phyloP scores from a whole-genome alignment of 805 yeast genomes.

The Myxozyma neglecta region DNA sequence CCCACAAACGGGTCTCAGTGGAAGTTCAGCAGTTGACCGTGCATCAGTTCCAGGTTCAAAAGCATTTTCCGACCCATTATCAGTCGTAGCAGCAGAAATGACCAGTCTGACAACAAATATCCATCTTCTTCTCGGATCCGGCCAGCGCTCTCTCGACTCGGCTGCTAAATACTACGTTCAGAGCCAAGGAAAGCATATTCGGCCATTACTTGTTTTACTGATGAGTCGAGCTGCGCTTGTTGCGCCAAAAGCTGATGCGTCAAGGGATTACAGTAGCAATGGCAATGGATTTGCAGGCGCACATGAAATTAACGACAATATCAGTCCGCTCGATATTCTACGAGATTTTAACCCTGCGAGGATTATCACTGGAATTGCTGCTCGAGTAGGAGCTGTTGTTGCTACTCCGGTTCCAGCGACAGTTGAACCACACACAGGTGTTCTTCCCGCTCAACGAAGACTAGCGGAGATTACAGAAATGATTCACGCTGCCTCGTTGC shows the following conservation, averaged over 20 bases:
- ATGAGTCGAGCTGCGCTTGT: constrained; percentile 72
- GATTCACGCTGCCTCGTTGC: constrained; percentile 94
- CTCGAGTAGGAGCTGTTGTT: constrained; percentile 6
- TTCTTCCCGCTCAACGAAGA: constrained; percentile 90
- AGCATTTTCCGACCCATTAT: constrained; percentile 65
- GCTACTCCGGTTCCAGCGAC: constrained; percentile 1
- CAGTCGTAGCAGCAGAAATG: constrained; percentile 92
- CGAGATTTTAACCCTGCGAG: constrained; percentile 79
- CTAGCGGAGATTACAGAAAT: constrained; percentile 96
- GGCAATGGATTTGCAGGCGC: not conserved
- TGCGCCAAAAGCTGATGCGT: constrained; percentile 36
- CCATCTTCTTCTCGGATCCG: constrained; percentile 82
- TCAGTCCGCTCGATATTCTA: constrained; percentile 78
- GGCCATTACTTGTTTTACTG: constrained; percentile 85
- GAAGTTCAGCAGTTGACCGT: constrained; percentile 7
- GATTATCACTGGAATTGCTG: constrained; percentile 43
- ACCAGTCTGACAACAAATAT: constrained; percentile 82
- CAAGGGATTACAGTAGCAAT: too few relatives aligned
- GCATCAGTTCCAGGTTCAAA: constrained; percentile 9
- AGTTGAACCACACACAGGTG: constrained; percentile 44
- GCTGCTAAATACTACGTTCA: constrained; percentile 95
- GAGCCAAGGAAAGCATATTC: constrained; percentile 91
- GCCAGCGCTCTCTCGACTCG: constrained; percentile 88
- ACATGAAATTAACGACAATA: constrained; percentile 43
- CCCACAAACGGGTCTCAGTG: not conserved